Conservation (phyloP, 495 filamentous ascomycete species). For the Chaetomium fimeti region DNA sequence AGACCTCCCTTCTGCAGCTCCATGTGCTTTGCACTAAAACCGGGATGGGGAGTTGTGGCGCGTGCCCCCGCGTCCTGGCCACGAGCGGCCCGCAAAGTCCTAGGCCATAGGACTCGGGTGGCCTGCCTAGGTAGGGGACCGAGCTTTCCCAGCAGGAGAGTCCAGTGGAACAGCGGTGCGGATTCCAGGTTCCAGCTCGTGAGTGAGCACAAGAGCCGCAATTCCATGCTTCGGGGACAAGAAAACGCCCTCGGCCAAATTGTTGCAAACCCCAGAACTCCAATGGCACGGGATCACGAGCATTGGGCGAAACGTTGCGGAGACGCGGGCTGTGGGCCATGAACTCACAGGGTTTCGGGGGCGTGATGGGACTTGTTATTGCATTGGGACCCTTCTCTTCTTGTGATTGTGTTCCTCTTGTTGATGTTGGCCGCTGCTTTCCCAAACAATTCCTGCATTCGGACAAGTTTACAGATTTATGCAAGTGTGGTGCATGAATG, state of each 20-base stretch:
- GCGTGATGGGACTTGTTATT: neutral
- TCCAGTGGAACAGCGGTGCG: neutral
- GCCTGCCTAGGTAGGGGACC: neutral
- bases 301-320: neutral
- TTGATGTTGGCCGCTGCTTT: too few relatives aligned
- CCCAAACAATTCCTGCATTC: too few relatives aligned
- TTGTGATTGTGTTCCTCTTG: too few relatives aligned
- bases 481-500: constrained; percentile 8
- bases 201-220: too few relatives aligned
- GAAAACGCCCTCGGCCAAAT: too few relatives aligned
- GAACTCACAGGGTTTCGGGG: too few relatives aligned
- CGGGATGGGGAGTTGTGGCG: neutral
- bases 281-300: neutral
- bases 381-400: too few relatives aligned
- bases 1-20: constrained; percentile 9
- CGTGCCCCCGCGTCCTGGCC: constrained; percentile 6
- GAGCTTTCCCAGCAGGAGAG: neutral
- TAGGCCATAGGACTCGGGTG: constrained; percentile 21
- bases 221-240: too few relatives aligned
- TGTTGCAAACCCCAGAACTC: constrained; percentile 8
- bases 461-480: neutral
- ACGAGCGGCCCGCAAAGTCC: constrained; percentile 19
- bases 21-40: neutral
- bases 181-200: too few relatives aligned
- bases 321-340: neutral